phyloP scores from a whole-genome alignment of 2,329 filamentous ascomycete genomes.

The Colletotrichum tropicicola region DNA sequence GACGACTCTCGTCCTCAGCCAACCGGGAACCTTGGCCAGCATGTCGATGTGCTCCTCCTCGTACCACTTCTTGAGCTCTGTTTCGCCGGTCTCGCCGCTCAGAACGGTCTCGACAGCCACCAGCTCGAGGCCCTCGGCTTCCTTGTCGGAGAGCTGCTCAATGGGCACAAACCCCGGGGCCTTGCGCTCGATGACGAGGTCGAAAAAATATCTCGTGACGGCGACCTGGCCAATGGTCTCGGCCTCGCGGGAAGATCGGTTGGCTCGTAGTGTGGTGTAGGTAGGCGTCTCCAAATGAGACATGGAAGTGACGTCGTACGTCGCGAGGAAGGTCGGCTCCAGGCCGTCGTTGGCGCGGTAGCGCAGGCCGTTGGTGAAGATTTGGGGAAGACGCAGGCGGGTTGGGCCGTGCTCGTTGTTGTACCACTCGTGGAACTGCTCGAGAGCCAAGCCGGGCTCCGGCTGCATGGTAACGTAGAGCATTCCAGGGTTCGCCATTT shows the following conservation, averaged over 20 bases:
- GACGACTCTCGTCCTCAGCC: constrained; percentile 78
- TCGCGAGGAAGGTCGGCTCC: constrained; percentile 77
- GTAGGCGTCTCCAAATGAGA: constrained; percentile 72
- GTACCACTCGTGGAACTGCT: constrained; percentile 91
- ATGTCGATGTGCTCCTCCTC: constrained; percentile 77
- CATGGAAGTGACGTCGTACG: constrained; percentile 85
- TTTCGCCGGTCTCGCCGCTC: constrained; percentile 57
- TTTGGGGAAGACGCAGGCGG: constrained; percentile 78
- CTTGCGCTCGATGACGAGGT: constrained; percentile 67
- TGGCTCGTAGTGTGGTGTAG: constrained; percentile 73
- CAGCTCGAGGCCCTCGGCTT: constrained; percentile 67
- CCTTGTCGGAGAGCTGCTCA: constrained; percentile 67
- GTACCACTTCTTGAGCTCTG: constrained; percentile 74
- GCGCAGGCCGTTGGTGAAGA: constrained; percentile 80
- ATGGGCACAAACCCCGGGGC: constrained; percentile 65
- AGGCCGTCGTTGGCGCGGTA: constrained; percentile 74
- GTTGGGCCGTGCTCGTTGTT: constrained; percentile 91
- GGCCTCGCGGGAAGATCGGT: constrained; percentile 63
- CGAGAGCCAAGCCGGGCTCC: constrained; percentile 67
- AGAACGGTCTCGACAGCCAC: constrained; percentile 69
- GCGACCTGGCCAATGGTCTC: constrained; percentile 64
- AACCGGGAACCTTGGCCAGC: constrained; percentile 79
- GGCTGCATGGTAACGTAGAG: constrained; percentile 91
- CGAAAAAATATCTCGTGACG: constrained; percentile 77
- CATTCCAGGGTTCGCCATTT: constrained; percentile 66